Base-by-base conservation (phyloP, 2,329 filamentous ascomycete species). In the Fusarium beomiforme region DNA sequence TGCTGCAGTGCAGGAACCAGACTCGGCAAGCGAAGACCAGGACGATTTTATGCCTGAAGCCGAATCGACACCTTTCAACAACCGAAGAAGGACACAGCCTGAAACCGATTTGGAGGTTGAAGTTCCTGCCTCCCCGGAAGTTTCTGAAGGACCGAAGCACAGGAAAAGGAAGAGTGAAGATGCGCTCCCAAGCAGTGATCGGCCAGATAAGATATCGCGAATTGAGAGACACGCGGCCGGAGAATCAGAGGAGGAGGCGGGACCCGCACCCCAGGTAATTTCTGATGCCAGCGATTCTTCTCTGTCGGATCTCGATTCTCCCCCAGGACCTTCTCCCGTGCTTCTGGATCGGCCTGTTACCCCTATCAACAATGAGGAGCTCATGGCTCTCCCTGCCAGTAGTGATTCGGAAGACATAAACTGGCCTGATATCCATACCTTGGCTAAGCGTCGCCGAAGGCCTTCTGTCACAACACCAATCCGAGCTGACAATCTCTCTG, bases 51-150 rank as follows among this genome's bases (percentile, higher is more conserved):
- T 85, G 83, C 55, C 91, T 86, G 90, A 92, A 61, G 90, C 89
- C 31, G 90, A 92, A 80, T 91, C 90, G 19, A 93, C 91, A 10
- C 91, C 91, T 6, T 75, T 91, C 29, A 87, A 89, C 63, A 77
- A 74, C 33, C 69, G 78, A 51, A 80, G 85, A 23, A 81, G 82
- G 37, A 86, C 82, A 50, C 78, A 79, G 29, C 55, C 63, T 1
- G 49, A 70, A 29, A 55, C 59, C 12, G 65, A 70, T n/a, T 46
- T 59, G 21, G 71, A 76, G 42, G 49, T 70, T 36, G 67, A 72
- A 26, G 70, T 56, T 10, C 71, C 75, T 33, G 59, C 57, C n/a
- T 76, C 78, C 10, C 72, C 75, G 8, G 73, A 79, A n/a, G 72
- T 70, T 17, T 75, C 64, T 8, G 63, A 67, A 23, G 59, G 77